Base-by-base conservation (phyloP, 441 rosid genomes). In the Pelargonium fulgidum region DNA sequence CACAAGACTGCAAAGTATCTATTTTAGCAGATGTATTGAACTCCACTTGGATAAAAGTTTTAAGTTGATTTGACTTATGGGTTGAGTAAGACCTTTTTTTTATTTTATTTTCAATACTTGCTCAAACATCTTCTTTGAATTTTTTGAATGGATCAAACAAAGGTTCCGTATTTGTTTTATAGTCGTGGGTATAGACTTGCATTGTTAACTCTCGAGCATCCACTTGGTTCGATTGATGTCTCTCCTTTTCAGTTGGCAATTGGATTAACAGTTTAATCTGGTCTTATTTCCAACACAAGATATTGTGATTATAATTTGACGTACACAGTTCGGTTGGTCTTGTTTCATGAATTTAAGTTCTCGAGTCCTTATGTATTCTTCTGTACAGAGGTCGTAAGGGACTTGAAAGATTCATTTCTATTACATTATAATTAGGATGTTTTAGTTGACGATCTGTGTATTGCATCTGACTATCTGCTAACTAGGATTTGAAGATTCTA, bases 31-130 rank as follows among this genome's bases (percentile, higher is more conserved):
- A 12, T 56, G 24, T 56, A 17, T 56, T 56, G 22, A 39, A 56
- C 62, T 56, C 26, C 62, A 56, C 17, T n/a, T 56, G 62, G 26
- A 54, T 56, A 17, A 56, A 56, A 56, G 8, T 56, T 56, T 22
- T 56, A 1, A 56, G 16, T 17, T 56, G 62, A 56, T 7, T 17
- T 22, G 20, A 7, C 62, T 50, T 50, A n/a, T 12, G 7, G 13
- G 58, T 50, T 50, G 19, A 3, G 16, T 7, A 39, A 39, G 10
- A 1, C 42, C 7, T 39, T 39, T 33, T 29, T 33, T 7, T 39
- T 33, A 33, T 33, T 33, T 33, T 33, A 33, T 33, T 33, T 33
- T 4, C 39, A 33, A 33, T 33, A 33, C 42, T 39, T 39, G 42
- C 42, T 39, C 42, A 6, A 39, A 39, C 42, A 39, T 39, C 42